Base-by-base conservation (phyloP, 805 yeast genomes). In the Cyberlindnera mrakii region DNA sequence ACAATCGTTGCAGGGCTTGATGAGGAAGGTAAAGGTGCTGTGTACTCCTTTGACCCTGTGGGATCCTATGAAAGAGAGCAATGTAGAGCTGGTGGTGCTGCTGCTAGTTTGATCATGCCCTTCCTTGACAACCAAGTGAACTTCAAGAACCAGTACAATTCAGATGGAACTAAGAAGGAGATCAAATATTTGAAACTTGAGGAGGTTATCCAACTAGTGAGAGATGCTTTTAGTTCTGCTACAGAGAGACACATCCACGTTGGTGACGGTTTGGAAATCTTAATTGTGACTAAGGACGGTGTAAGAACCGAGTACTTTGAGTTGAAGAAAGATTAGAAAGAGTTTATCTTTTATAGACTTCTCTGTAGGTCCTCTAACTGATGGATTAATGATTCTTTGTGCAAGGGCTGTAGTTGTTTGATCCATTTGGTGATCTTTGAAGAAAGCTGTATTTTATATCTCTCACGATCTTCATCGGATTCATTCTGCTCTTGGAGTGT, bases 161-260 rank as follows among this genome's bases (percentile, higher is more conserved):
- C 97, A 18, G 82, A 71, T 5, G 70, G 85, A 10, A 72, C 73
- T 44, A 82, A 78, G 63, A 80, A 67, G 60, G 75, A 74, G 34
- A 60, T 80, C 48, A 72, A 78, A 60, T 86, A 75, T 58, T 72
- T 93, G 59, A 64, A 73, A 33, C 72, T 89, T 52, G 96, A 88
- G 2, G 96, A 90, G 68, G 97, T 89, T 19, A 70, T 93, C 57
- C 75, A 80, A 54, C 70, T 93, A 50, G 97, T 93, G 32, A 82
- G 80, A 63, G 99, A 93, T 66, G 96, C 99, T 6, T 93, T 93
- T 62, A 74, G 88, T 18, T 88, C 96, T 8, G 99, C 96, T 17
- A 91, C 98, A 16, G 99, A 93, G 69, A 85, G 99, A 75, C 98
- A 93, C 66, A 93, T 93, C 55, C 95, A 90, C 54, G 98, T 93